These are phyloP conservation scores for Lathyrus aphaca DNA, from an alignment of 306 rosid genomes.

Conservation along the genomic window DNA sequence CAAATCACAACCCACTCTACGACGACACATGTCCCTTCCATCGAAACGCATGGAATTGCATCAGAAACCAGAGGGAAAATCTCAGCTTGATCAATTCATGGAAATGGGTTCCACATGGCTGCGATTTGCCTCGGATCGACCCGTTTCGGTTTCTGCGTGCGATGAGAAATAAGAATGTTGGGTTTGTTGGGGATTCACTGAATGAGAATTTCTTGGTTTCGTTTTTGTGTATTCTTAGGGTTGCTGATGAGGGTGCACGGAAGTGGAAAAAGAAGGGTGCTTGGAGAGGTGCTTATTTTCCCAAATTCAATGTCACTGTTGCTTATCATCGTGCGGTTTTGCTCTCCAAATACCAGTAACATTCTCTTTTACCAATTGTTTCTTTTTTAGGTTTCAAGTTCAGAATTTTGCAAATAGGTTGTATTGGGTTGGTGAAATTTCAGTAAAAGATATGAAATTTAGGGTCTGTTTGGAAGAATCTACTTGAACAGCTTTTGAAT, in stretches of 20 bases:
- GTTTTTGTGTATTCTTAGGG: conserved; percentile 71
- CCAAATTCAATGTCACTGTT: conserved; percentile 75
- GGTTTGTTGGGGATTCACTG: conserved; percentile 83
- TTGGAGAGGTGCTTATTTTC: conserved; percentile 93
- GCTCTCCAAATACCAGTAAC: conserved; percentile 77
- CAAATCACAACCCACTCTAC: conserved; percentile 62
- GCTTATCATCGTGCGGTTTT: conserved; percentile 90
- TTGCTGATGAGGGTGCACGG: conserved; percentile 68
- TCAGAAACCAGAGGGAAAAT: conserved; percentile 72
- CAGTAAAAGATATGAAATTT: not conserved
- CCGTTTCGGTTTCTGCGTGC: conserved; percentile 59
- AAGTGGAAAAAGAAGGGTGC: conserved; percentile 91
- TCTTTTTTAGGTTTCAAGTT: not conserved
- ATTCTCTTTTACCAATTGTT: not conserved
- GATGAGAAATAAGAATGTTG: conserved; percentile 76
- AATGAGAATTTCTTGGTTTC: conserved; percentile 85
- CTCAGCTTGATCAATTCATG: conserved; percentile 71
- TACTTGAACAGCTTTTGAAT: not conserved
- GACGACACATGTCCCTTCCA: conserved; percentile 84
- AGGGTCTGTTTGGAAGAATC: not conserved
- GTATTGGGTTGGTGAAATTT: not conserved
- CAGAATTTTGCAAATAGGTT: conserved; percentile 9
- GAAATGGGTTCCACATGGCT: conserved; percentile 73
- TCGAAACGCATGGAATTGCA: conserved; percentile 89
- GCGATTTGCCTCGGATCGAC: conserved; percentile 66